Base-by-base conservation (phyloP, 306 rosid species). In the Casuarina equisetifolia region DNA sequence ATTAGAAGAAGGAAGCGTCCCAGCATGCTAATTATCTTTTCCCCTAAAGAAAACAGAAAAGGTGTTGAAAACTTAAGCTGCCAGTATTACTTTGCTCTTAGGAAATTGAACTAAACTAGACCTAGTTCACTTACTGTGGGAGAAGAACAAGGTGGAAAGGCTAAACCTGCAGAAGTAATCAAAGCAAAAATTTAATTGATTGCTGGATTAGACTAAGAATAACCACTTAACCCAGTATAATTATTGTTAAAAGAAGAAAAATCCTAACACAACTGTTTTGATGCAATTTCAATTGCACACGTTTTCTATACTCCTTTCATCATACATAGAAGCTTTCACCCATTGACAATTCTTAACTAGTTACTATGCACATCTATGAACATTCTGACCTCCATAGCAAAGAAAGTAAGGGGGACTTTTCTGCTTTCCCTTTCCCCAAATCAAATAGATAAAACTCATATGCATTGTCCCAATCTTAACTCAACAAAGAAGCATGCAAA, bases 11-110 rank as follows among this genome's bases (percentile, higher is more conserved):
- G 98, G 8, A 88, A 5, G 57, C 99, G 97, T 51, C 98, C 99
- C 0, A 91, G 91, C 36, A 93, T 88, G 92, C 99, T 92, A 80
- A 96, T 85, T 78, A 96, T 96, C 45, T 91, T 96, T 82, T 96
- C 94, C 88, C 89, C 99, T 96, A 44, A 87, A 85, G 32, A 79
- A 17, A 70, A 52, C 15, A 17, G 39, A 69, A 70, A 50, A 52
- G 20, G 49, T 36, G 17, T 32, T 50, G 49, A 59, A 66, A 51
- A 79, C 64, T 39, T 20, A 82, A 80, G 55, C 67, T 50, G 74
- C 61, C 32, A 72, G 61, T 42, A 70, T 12, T 59, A 39, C 36
- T 77, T n/a, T 59, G 63, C 44, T 67, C 32, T 72, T 43, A 73
- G 13, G 52, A 25, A 75, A 81, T 69, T 49, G 58, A 75, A 38